Conservation (phyloP, 805 yeast genomes). For the Teunomyces kruisii region DNA sequence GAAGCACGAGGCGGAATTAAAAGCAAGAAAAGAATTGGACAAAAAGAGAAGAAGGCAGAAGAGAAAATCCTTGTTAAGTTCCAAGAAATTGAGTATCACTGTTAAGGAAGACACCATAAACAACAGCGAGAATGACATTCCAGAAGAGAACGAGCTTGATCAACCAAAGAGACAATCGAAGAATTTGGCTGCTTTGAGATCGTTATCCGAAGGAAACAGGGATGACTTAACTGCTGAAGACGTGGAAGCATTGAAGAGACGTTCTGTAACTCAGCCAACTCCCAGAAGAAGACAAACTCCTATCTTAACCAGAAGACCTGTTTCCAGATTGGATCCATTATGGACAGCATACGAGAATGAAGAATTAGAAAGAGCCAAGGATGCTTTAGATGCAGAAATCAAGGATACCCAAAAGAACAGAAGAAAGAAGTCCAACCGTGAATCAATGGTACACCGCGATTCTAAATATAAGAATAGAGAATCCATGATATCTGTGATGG, state of each 20-base stretch:
- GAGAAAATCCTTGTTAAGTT: conserved; percentile 39
- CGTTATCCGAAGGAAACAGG: conserved; percentile 34
- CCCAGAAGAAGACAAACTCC: conserved; percentile 33
- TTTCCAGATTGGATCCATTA: conserved; percentile 57
- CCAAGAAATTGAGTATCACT: conserved; percentile 35
- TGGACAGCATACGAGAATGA: conserved; percentile 52
- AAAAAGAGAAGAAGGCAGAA: conserved; percentile 44
- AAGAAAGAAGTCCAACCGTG: conserved; percentile 8
- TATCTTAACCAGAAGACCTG: conserved; percentile 52
- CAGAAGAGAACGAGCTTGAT: conserved; percentile 23
- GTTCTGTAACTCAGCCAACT: conserved; percentile 47
- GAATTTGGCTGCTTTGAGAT: conserved; percentile 24
- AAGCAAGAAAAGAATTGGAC: conserved; percentile 47
- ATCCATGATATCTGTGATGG: conserved; percentile 34
- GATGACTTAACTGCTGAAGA: conserved; percentile 45
- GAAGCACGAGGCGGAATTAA: conserved; percentile 54
- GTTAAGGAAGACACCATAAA: conserved; percentile 31
- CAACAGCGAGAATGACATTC: conserved; percentile 20
- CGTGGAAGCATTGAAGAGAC: conserved; percentile 41
- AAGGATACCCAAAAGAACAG: conserved; percentile 17
- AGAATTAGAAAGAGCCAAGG: conserved; percentile 44
- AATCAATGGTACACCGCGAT: conserved; percentile 9
- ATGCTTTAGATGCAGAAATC: conserved; percentile 38
- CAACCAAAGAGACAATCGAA: conserved; percentile 42
- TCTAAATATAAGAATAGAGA: conserved; percentile 24